Percentiles rank a stretch among this genome's conserved stretches.
Evolutionary conservation across 805 yeast species (phyloP).

Genomic region (Saccharomycopsis sp.): DNA sequence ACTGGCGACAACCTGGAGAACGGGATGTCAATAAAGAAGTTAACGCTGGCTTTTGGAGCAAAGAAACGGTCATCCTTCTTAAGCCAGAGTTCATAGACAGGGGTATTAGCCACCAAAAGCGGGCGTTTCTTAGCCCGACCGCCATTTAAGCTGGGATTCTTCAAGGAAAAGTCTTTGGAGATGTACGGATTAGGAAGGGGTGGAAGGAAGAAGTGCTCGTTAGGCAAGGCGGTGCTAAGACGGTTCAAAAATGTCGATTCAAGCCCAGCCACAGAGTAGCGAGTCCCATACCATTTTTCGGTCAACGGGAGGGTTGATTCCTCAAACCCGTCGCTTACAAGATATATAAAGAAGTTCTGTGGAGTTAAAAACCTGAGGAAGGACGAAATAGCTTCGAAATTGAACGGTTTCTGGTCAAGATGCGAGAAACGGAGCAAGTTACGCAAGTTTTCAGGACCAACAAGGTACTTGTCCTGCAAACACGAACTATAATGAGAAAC

Average conservation of each 20-base stretch:
- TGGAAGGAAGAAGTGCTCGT: conserved; percentile 43
- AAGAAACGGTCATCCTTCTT: conserved; percentile 85
- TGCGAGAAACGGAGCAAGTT: conserved; percentile 5
- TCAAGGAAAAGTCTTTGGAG: conserved; percentile 69
- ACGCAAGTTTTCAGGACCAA: conserved; percentile 1
- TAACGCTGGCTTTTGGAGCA: conserved; percentile 79
- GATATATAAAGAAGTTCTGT: conserved; percentile 48
- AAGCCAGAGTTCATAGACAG: conserved; percentile 62
- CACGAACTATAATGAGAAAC: conserved; percentile 60
- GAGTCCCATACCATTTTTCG: conserved; percentile 92
- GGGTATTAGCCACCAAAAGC: conserved; percentile 46
- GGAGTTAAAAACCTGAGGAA: neutral
- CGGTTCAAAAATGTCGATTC: conserved; percentile 32
- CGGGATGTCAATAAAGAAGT: conserved; percentile 60
- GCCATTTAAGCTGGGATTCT: conserved; percentile 29
- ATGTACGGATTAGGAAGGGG: conserved; percentile 71
- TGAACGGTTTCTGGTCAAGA: conserved; percentile 40
- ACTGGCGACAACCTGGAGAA: conserved; percentile 52
- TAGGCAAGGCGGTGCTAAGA: conserved; percentile 30
- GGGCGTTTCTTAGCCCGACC: conserved; percentile 44
- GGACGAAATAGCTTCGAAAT: conserved; percentile 41
- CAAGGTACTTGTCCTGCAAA: conserved; percentile 40
- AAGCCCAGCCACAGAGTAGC: conserved; percentile 48
- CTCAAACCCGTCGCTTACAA: conserved; percentile 48
- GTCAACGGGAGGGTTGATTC: conserved; percentile 34